A percentile compares a stretch with the other conserved stretches of the same genome.
These are phyloP conservation scores for Delphinella strobiligena DNA, from an alignment of 2,329 filamentous ascomycete species.

Conservation along the genomic window DNA sequence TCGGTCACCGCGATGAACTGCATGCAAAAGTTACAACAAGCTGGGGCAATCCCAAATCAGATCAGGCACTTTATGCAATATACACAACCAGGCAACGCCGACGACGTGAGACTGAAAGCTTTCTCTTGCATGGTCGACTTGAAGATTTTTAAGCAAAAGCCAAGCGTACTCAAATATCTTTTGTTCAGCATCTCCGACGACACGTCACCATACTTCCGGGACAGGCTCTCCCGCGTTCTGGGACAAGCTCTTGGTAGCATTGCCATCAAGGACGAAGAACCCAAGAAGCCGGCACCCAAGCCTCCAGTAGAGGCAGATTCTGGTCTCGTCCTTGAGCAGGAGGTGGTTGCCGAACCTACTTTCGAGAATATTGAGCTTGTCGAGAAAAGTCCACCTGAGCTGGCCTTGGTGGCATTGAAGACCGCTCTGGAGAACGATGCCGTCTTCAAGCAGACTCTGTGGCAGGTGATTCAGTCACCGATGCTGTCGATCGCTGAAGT, in stretches of 20 bases:
- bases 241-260: conserved; percentile 45
- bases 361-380: conserved; percentile 40
- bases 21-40: conserved; percentile 42
- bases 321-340: conserved; percentile 47
- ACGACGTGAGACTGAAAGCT: conserved; percentile 47
- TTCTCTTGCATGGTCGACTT: conserved; percentile 47
- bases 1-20: conserved; percentile 50
- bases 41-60: conserved; percentile 40
- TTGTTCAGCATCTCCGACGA: conserved; percentile 45
- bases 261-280: conserved; percentile 41
- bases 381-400: conserved; percentile 41
- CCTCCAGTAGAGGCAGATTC: conserved; percentile 25
- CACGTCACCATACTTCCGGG: conserved; percentile 45
- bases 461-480: conserved; percentile 42
- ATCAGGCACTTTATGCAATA: conserved; percentile 49
- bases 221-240: conserved; percentile 39
- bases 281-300: conserved; percentile 17
- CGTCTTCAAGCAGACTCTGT: conserved; percentile 40
- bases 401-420: conserved; percentile 46
- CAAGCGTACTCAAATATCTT: conserved; percentile 43
- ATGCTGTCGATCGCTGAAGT: conserved; percentile 41
- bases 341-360: conserved; percentile 34
- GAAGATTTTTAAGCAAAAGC: conserved; percentile 36
- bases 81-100: conserved; percentile 46
- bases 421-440: conserved; percentile 37